Conservation (phyloP, 192 early-diverging fungal species). For the Linnemannia zychae region DNA sequence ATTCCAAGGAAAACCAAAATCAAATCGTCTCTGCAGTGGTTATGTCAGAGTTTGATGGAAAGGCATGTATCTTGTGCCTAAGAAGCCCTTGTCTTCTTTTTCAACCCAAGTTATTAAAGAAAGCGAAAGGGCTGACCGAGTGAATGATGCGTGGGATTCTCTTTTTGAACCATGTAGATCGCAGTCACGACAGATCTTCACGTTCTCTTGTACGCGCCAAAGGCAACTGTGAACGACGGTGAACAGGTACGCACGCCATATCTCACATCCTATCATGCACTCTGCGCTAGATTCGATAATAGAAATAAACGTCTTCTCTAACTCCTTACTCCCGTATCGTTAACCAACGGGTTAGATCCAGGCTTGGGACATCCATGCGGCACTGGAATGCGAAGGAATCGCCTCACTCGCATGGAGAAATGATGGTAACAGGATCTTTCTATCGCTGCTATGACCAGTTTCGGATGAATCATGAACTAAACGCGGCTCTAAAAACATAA, state of each 20-base stretch:
- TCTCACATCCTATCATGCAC: not conserved
- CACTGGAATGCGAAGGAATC: conserved; percentile 34
- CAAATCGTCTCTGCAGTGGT: conserved; percentile 56
- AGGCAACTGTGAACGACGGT: conserved; percentile 5
- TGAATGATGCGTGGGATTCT: conserved; percentile 10
- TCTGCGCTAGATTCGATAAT: not conserved
- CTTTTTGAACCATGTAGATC: conserved; percentile 31
- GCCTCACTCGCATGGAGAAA: conserved; percentile 44
- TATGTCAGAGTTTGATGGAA: conserved; percentile 56
- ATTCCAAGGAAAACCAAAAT: conserved; percentile 41
- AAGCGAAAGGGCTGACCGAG: conserved; percentile 11
- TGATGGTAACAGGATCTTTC: conserved; percentile 32
- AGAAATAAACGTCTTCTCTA: not conserved
- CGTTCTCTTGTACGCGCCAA: conserved; percentile 48
- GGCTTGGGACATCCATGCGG: conserved; percentile 23
- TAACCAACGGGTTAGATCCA: conserved; percentile 18
- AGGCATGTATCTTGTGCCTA: conserved; percentile 33
- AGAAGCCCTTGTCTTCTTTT: not conserved
- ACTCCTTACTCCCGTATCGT: not conserved
- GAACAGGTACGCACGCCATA: conserved; percentile 28
- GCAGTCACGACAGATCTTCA: conserved; percentile 43
- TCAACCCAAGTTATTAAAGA: not conserved
- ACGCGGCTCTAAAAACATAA: not conserved
- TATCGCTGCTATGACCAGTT: not conserved
- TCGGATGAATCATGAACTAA: not conserved